Base-by-base conservation (phyloP, 1,139 yeast species). In the Candida tropicalis region DNA sequence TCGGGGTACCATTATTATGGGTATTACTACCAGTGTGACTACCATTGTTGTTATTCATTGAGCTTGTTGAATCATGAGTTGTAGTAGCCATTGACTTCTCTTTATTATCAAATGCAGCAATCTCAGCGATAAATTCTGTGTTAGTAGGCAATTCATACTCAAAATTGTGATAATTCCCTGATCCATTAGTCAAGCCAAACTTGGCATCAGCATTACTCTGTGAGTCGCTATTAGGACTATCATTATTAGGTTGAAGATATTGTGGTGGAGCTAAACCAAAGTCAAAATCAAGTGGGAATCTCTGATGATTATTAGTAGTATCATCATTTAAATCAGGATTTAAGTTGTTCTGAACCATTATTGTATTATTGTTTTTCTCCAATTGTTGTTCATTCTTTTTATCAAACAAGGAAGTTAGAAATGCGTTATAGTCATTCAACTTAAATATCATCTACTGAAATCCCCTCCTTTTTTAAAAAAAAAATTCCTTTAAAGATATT, bases 341-440 rank as follows among this genome's bases (percentile, higher is more conserved):
- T n/a, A 34, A 25, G 17, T 29, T 25, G 20, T 35, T 35, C 18
- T 35, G 28, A 10, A 22, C 12, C 26, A 37, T 37, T 22, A 18
- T 36, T 26, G 33, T 16, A 12, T 17, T n/a, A 18, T 31, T 28
- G n/a, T 39, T 38, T 15, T 38, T 36, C 8, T 15, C 20, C 7
- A 26, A 12, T 32, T 40, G 29, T 37, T 39, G 36, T 35, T 48
- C 45, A 34, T 46, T 49, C 28, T 56, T 55, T 44, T 56, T 60
- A 17, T 64, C 69, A 40, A 53, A 62, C 40, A 66, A 51, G 4
- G 68, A 60, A 5, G 62, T 53, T 45, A 66, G 50, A 42, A 60
- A 67, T 7, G 66, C 61, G 49, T 63, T 62, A 44, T 66, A 66
- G 45, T 66, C 70, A 49, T 64, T 62, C 39, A 64, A 42, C 41